These are phyloP conservation scores for Kokia cookei DNA, from an alignment of 441 rosid genomes.

Conservation along the genomic window DNA sequence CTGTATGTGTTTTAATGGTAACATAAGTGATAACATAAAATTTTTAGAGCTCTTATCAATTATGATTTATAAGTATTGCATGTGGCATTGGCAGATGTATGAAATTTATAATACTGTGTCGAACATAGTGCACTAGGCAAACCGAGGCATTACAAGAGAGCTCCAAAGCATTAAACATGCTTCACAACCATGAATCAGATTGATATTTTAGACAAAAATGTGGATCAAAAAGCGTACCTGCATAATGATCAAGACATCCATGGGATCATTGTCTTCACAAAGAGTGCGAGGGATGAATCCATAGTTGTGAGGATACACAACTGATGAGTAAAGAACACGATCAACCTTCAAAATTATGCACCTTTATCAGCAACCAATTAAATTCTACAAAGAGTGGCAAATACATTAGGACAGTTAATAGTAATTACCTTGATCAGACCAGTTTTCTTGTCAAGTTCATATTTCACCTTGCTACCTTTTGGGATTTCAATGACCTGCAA, in stretches of 20 bases:
- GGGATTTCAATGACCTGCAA: constrained; percentile 64
- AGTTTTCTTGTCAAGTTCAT: constrained; percentile 74
- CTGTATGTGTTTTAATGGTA: constrained; percentile 20
- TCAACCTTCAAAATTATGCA: constrained; percentile 42
- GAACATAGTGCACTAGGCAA: neutral
- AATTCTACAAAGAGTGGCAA: neutral
- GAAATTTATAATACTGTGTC: neutral
- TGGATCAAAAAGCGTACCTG: constrained; percentile 34
- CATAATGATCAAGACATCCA: constrained; percentile 73
- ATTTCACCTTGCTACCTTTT: constrained; percentile 76
- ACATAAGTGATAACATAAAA: neutral
- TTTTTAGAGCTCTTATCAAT: neutral
- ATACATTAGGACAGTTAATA: constrained; percentile 7
- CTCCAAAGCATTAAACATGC: neutral
- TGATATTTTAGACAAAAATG: neutral
- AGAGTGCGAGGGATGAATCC: constrained; percentile 79
- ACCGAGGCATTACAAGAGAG: neutral
- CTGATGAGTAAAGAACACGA: constrained; percentile 68
- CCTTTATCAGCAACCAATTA: constrained; percentile 8
- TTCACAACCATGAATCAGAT: neutral
- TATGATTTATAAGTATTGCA: neutral
- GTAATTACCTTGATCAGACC: constrained; percentile 60
- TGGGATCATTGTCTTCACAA: constrained; percentile 70
- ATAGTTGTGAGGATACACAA: constrained; percentile 77
- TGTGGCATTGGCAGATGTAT: neutral